These are phyloP conservation scores for Malassezia pachydermatis DNA, from an alignment of 1,284 basidiomycete species.

Conservation along the genomic window DNA sequence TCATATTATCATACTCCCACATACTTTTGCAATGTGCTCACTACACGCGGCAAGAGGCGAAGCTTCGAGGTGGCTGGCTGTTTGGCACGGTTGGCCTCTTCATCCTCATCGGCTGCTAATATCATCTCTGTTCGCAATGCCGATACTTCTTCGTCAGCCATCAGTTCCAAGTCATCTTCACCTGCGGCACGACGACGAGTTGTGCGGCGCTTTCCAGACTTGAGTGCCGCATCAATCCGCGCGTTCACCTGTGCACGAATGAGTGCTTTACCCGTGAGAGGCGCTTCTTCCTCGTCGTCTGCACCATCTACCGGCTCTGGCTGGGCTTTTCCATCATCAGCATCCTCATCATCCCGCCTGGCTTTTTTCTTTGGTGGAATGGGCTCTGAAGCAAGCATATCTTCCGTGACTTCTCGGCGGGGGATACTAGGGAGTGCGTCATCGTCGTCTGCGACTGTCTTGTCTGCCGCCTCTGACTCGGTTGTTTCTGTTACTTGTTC, in stretches of 20 bases:
- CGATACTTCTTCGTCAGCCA: conserved; percentile 83
- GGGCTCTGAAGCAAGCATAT: neutral
- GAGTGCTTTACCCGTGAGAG: conserved; percentile 1
- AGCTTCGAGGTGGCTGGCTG: conserved; percentile 80
- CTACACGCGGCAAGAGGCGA: conserved; percentile 71
- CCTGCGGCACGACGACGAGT: conserved; percentile 61
- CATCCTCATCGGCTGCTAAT: conserved; percentile 72
- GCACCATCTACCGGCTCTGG: neutral
- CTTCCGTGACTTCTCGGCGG: conserved; percentile 8
- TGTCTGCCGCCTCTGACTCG: neutral
- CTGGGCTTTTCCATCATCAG: neutral
- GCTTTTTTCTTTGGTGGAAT: conserved; percentile 9
- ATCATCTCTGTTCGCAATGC: conserved; percentile 76
- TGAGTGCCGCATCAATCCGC: conserved; percentile 73
- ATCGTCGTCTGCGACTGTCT: neutral
- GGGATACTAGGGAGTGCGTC: conserved; percentile 10
- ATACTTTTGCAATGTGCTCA: conserved; percentile 87
- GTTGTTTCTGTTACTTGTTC: neutral
- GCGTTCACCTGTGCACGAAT: conserved; percentile 53
- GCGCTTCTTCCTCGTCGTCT: neutral
- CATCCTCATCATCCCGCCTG: neutral
- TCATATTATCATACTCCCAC: conserved; percentile 57
- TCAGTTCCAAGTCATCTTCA: conserved; percentile 65
- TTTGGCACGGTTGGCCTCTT: conserved; percentile 67
- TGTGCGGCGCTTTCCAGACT: conserved; percentile 62